Conservation (phyloP, 768 basidiomycete genomes). For the Termitomyces sp. region DNA sequence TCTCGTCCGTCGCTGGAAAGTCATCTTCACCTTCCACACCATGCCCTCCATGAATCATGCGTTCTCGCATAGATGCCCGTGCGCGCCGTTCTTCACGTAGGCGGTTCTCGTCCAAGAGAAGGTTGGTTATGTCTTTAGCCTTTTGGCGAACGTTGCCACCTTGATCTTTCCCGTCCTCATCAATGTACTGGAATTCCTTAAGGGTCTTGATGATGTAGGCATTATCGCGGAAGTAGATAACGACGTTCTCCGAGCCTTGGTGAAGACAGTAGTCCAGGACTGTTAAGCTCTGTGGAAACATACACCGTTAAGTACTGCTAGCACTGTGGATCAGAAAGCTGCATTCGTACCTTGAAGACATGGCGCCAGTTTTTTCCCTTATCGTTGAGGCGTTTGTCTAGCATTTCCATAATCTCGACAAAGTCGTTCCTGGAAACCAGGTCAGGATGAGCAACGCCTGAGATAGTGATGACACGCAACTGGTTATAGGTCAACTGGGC, state of each 20-base stretch:
- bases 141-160: constrained; percentile 98
- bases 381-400: constrained; percentile 97
- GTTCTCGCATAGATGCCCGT: constrained; percentile 90
- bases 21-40: constrained; percentile 35
- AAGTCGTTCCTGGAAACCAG: constrained; percentile 72
- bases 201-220: constrained; percentile 97
- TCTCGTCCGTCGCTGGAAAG: constrained; percentile 38
- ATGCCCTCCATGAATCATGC: constrained; percentile 72
- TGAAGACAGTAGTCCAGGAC: constrained; percentile 95
- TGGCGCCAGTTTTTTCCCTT: constrained; percentile 99
- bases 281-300: constrained; percentile 65
- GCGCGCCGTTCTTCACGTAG: constrained; percentile 82
- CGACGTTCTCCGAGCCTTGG: constrained; percentile 96
- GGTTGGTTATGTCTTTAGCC: constrained; percentile 96
- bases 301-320: background rate
- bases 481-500: constrained; percentile 97
- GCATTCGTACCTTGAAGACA: constrained; percentile 82
- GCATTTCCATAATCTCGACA: constrained; percentile 99
- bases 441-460: constrained; percentile 2
- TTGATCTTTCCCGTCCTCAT: constrained; percentile 95
- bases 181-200: constrained; percentile 96
- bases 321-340: background rate
- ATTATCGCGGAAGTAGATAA: constrained; percentile 98
- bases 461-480: constrained; percentile 33
- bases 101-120: constrained; percentile 82